phyloP scores from a whole-genome alignment of 495 filamentous ascomycete genomes.

The Cryomyces minteri region DNA sequence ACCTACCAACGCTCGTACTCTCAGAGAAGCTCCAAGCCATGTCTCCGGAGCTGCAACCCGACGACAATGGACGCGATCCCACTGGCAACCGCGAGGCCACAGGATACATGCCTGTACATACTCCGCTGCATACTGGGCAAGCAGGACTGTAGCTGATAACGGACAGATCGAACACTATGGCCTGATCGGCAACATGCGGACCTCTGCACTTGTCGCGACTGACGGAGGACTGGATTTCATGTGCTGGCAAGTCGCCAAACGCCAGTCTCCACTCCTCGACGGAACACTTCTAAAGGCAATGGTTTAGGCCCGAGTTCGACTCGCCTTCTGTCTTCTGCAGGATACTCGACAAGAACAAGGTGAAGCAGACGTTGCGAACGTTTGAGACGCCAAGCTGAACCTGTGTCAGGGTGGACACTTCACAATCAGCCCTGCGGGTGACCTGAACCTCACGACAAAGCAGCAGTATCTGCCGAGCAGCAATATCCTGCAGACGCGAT shows the following conservation, averaged over 20 bases:
- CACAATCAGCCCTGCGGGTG: slow-evolving; percentile 33
- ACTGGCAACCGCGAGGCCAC: slow-evolving; percentile 3
- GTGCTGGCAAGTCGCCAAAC: slow-evolving; percentile 59
- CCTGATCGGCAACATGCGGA: slow-evolving; percentile 59
- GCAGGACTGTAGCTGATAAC: not conserved
- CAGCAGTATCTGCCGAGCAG: slow-evolving; percentile 51
- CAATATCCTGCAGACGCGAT: slow-evolving; percentile 52
- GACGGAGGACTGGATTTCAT: slow-evolving; percentile 56
- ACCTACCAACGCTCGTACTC: no score
- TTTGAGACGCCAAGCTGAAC: no score
- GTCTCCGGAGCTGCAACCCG: no score
- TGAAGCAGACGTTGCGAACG: no score
- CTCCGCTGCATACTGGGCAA: not conserved
- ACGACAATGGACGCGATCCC: not conserved
- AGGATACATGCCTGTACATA: slow-evolving; percentile 6
- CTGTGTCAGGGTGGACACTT: slow-evolving; percentile 36
- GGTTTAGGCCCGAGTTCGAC: slow-evolving; percentile 12
- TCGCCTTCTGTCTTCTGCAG: slow-evolving; percentile 22
- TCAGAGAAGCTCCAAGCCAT: no score
- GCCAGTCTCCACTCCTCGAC: not conserved
- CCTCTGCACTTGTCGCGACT: slow-evolving; percentile 53
- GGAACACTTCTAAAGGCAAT: not conserved
- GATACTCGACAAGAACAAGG: slow-evolving; percentile 47
- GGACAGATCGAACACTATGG: slow-evolving; percentile 57
- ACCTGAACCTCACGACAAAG: slow-evolving; percentile 38